Evolutionary conservation across 1,139 yeast species (phyloP), one percentile per base, ranked within the genome.

Genomic region (Debaryomyces fabryi): DNA sequence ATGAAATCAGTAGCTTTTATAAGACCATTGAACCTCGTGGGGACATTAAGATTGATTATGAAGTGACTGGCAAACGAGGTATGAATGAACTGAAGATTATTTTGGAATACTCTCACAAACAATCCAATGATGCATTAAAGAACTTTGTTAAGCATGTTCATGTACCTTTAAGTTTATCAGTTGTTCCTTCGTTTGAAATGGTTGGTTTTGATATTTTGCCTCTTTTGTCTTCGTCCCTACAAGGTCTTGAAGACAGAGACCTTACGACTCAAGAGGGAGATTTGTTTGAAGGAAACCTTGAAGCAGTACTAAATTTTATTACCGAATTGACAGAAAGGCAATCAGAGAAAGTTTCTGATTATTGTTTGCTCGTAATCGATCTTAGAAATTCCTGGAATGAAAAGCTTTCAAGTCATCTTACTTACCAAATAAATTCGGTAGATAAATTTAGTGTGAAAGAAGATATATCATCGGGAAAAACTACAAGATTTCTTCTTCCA

Each of bases 121-220:
- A 56, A 8, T 49, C 57, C 0, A 55, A 55, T 5, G 68, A 62
- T 30, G 44, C 58, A 6, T 41, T 53, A 4, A 61, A 65, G 8
- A 61, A 69, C 16, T 84, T 81, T 63, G 70, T 79, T 6, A 76
- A 93, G 55, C 76, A 74, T 32, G 68, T 88, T 18, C 74, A 76
- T 3, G 75, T 89, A 3, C 93, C 96, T 0, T 67, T 90, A 24
- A 78, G 77, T 48, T 76, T 88, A 3, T 81, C 93, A 0, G 88
- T 89, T 1, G 76, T 82, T 53, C 81, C 91, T 2, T 82, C 91
- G 37, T 75, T 88, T 40, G 96, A 88, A 53, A 65, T 90, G 6
- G 84, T 86, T 1, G 86, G 89, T 4, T 86, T 87, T 63, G 95
- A 88, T 58, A 68, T 89, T 9, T 66, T 87, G 10, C 88, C 92